These are phyloP conservation scores for Gossypium herbaceum DNA, from an alignment of 345 rosid genomes.

Conservation along the genomic window DNA sequence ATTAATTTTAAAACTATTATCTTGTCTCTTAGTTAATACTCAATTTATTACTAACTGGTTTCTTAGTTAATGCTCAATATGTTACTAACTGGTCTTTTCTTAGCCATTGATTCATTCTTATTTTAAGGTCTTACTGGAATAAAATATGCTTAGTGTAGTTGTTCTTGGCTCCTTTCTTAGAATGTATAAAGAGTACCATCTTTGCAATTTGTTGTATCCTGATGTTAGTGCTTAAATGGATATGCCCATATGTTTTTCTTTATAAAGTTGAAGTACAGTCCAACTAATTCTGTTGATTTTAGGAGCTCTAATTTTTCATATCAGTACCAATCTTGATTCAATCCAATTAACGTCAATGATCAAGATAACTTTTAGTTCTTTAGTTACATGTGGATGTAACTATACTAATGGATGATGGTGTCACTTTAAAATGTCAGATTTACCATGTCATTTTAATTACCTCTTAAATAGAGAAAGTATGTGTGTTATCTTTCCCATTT, in stretches of 20 bases:
- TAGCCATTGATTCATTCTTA: neutral
- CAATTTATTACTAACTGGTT: neutral
- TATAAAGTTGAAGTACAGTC: neutral
- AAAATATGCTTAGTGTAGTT: neutral
- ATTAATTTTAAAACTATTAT: neutral
- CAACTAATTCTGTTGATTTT: neutral
- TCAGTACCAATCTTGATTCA: neutral
- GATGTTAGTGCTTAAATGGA: neutral
- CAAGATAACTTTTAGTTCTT: neutral
- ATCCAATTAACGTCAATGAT: neutral
- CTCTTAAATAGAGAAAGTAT: no score
- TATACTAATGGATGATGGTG: neutral
- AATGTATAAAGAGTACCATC: neutral
- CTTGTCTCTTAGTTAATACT: neutral
- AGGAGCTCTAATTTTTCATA: neutral
- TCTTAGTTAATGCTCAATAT: slow-evolving; percentile 1
- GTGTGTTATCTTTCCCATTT: no score
- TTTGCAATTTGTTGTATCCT: neutral
- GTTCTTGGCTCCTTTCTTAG: neutral
- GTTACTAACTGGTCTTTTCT: neutral
- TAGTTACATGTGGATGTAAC: neutral
- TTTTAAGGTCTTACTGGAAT: neutral
- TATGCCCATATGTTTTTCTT: neutral
- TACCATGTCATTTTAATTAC: no score
- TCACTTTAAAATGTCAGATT: neutral